Conservation (phyloP, 2,329 filamentous ascomycete species). For the Grosmannia serpens region DNA sequence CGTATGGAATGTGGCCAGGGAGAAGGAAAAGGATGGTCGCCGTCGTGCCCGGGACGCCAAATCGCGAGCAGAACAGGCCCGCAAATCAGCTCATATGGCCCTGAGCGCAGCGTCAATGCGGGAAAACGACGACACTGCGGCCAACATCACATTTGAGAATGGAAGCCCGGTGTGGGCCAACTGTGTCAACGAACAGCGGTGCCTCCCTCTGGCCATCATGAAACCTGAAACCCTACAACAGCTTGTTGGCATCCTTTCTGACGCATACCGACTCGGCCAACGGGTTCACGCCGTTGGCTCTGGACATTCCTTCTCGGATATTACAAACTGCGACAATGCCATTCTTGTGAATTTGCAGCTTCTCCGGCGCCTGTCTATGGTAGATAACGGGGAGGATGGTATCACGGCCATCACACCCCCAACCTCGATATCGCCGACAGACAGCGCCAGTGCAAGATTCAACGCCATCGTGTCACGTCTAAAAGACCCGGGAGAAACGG, state of each 20-base stretch:
- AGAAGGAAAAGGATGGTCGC: conserved; percentile 1
- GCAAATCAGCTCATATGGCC: conserved; percentile 5
- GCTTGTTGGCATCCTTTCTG: conserved; percentile 13
- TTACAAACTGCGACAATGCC: conserved; percentile 12
- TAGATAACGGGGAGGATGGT: conserved; percentile 12
- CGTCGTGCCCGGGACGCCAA: conserved; percentile 7
- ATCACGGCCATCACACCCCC: conserved; percentile 5
- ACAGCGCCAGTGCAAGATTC: no score
- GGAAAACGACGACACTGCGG: background rate
- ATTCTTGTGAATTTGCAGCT: conserved; percentile 12
- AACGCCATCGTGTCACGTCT: background rate
- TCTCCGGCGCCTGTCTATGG: conserved; percentile 10
- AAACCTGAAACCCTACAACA: conserved; percentile 13
- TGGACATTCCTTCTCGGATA: conserved; percentile 17
- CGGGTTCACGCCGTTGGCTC: conserved; percentile 16
- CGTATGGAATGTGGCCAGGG: conserved; percentile 9
- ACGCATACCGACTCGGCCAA: conserved; percentile 10
- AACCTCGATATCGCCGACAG: background rate
- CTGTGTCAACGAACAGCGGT: conserved; percentile 14
- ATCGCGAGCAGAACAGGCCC: conserved; percentile 7
- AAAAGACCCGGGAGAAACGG: background rate
- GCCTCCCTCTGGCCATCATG: conserved; percentile 10
- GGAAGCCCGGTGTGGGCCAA: conserved; percentile 10
- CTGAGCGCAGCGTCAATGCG: conserved; percentile 4
- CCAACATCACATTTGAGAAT: background rate